Evolutionary conservation across 2,329 filamentous ascomycete species (phyloP).

Genomic region (Xylogone sp.): DNA sequence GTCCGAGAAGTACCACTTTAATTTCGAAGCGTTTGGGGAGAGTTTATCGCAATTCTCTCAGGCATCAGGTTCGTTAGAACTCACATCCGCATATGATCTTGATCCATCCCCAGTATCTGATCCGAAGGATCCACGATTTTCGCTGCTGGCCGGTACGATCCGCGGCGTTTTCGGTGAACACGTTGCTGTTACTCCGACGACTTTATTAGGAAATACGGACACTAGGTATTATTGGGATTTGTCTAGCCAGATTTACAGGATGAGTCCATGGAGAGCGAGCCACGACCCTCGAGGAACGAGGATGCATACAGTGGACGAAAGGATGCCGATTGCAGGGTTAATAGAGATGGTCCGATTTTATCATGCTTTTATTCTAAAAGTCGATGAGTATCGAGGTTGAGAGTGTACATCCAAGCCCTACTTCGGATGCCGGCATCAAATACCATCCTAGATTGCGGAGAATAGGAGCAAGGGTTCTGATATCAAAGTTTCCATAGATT

Average conservation of each 20-base stretch:
- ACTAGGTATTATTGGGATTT: constrained; percentile 45
- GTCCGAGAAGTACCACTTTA: background rate
- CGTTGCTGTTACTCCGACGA: constrained; percentile 48
- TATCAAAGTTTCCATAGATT: too few relatives aligned
- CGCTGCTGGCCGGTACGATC: constrained; percentile 38
- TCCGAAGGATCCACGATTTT: constrained; percentile 39
- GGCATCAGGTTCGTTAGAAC: constrained; percentile 40
- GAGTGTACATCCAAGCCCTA: too few relatives aligned
- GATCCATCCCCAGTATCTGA: constrained; percentile 53
- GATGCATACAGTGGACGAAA: constrained; percentile 34
- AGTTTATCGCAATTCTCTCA: constrained; percentile 20
- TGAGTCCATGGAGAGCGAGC: constrained; percentile 25
- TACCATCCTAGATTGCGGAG: too few relatives aligned
- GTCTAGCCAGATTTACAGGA: constrained; percentile 40
- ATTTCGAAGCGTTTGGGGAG: background rate
- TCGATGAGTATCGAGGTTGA: constrained; percentile 18
- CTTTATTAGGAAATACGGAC: constrained; percentile 49
- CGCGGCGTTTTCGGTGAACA: constrained; percentile 44
- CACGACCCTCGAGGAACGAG: constrained; percentile 19
- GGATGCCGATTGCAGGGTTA: constrained; percentile 23
- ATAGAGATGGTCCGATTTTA: constrained; percentile 28
- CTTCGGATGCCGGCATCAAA: too few relatives aligned
- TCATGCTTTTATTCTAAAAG: constrained; percentile 24
- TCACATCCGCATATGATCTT: constrained; percentile 36
- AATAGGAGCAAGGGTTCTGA: too few relatives aligned